Percentiles rank a stretch among this genome's conserved stretches.
These are phyloP conservation scores for Colletotrichum plurivorum DNA, from an alignment of 2,329 filamentous ascomycete genomes.

Conservation along the genomic window DNA sequence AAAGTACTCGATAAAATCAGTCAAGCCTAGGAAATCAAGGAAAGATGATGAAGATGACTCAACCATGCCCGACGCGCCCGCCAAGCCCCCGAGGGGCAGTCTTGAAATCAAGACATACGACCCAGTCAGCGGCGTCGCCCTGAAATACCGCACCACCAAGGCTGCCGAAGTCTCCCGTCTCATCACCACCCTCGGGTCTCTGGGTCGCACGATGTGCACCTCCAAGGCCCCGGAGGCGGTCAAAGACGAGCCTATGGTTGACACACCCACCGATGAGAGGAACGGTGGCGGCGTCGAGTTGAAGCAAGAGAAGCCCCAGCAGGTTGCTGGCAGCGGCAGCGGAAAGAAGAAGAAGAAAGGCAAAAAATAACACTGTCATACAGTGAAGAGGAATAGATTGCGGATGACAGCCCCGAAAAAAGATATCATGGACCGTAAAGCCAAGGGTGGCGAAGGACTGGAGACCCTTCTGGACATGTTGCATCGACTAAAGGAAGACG, in stretches of 20 bases:
- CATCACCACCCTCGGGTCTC: constrained; percentile 80
- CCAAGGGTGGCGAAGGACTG: too few species aligned
- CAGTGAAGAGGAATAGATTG: neutral
- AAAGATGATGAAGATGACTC: constrained; percentile 47
- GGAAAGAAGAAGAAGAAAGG: constrained; percentile 81
- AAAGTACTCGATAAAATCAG: constrained; percentile 82
- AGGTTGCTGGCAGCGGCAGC: constrained; percentile 54
- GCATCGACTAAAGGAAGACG: too few species aligned
- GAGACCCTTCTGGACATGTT: too few species aligned
- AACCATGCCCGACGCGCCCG: constrained; percentile 45
- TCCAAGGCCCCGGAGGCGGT: constrained; percentile 60
- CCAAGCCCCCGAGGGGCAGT: constrained; percentile 72
- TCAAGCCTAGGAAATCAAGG: constrained; percentile 48
- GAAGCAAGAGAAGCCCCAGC: constrained; percentile 47
- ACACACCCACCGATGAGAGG: constrained; percentile 52
- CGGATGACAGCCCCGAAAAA: neutral
- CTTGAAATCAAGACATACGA: constrained; percentile 93
- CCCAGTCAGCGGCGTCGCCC: constrained; percentile 81
- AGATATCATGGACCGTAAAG: neutral
- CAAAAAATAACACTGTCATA: constrained; percentile 67
- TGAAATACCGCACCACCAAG: constrained; percentile 95
- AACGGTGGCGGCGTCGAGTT: constrained; percentile 48
- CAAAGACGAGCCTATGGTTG: constrained; percentile 59
- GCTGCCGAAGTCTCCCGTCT: constrained; percentile 90
- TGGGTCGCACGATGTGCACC: constrained; percentile 75